Base-by-base conservation (phyloP, 257 asterid genomes). In the Fraxinus americana region DNA sequence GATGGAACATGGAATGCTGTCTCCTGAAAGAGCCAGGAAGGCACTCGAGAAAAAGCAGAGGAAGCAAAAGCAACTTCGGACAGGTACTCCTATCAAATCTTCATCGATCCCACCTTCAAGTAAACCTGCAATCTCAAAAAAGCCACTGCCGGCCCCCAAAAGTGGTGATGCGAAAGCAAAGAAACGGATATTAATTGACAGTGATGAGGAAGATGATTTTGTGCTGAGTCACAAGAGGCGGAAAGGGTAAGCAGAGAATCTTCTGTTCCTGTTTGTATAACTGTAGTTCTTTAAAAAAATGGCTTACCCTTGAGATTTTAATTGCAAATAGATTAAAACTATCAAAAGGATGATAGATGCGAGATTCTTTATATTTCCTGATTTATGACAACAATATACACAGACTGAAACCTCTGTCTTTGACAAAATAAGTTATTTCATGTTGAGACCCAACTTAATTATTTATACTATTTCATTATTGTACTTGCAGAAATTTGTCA, bases 1-100 rank as follows among this genome's bases (percentile, higher is more conserved):
- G 88, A 93, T 93, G 98, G 98, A 93, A 82, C 98, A 93, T 34
- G 98, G 98, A 69, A 70, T 93, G 88, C 78, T 94, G 82, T 87
- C 97, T 9, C 95, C 92, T 0, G 98, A 94, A 13, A 89, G 85
- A 73, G 89, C 98, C 12, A 92, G 79, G 79, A 92, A 76, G 83
- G 98, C 94, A 0, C 85, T 82, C 0, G 98, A 94, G 86, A 93
- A 88, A 80, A 92, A 92, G 81, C 98, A 90, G 86, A 90, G 89
- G 91, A 91, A 94, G 87, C 94, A 87, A 75, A 94, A 91, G 83
- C 97, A 91, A 68, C 86, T 84, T 4, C 83, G 98, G 21, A 67
- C 30, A 16, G 96, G 97, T 14, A 89, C 90, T 45, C 96, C 98
- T 10, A 74, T 89, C 11, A 94, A 94, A 86, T 87, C 92, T 67